Percentiles rank a stretch among this genome's conserved stretches.
Evolutionary conservation across 441 rosid genomes (phyloP).

Genomic region (Brassica balearica): DNA sequence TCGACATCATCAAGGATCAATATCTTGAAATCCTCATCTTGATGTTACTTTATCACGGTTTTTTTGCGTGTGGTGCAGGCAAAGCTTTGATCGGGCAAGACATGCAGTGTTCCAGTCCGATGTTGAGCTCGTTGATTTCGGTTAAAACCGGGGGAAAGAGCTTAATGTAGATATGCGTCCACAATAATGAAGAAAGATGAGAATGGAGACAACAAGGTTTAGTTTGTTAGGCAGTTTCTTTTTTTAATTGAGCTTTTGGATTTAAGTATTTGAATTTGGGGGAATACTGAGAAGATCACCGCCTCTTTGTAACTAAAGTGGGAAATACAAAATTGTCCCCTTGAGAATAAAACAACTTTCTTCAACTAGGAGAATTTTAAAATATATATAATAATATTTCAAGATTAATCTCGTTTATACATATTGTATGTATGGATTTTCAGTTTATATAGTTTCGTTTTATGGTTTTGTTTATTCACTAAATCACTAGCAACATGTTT

Average conservation of each 20-base stretch:
- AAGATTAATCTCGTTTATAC: neutral
- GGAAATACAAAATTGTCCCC: slow-evolving; percentile 29
- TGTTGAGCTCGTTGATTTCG: slow-evolving; percentile 21
- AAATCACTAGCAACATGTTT: neutral
- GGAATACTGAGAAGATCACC: slow-evolving; percentile 13
- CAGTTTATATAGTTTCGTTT: neutral
- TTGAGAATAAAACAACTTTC: slow-evolving; percentile 41
- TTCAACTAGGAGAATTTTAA: slow-evolving; percentile 6
- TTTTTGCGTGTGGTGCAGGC: slow-evolving; percentile 52
- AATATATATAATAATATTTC: slow-evolving; percentile 3
- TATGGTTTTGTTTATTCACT: neutral
- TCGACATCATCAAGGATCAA: neutral
- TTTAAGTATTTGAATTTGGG: slow-evolving; percentile 24
- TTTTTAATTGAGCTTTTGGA: slow-evolving; percentile 21
- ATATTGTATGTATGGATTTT: neutral
- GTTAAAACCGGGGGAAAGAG: slow-evolving; percentile 19
- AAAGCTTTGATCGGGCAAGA: slow-evolving; percentile 50
- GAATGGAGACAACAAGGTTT: slow-evolving; percentile 27
- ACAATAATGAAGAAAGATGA: slow-evolving; percentile 33
- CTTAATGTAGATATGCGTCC: slow-evolving; percentile 41
- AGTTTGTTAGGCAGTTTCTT: slow-evolving; percentile 44
- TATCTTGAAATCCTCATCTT: neutral
- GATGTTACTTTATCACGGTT: neutral
- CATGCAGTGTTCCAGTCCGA: slow-evolving; percentile 18
- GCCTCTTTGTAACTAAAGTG: slow-evolving; percentile 43